Evolutionary conservation across 441 rosid species (phyloP).

Genomic region (Omphalea diandra): DNA sequence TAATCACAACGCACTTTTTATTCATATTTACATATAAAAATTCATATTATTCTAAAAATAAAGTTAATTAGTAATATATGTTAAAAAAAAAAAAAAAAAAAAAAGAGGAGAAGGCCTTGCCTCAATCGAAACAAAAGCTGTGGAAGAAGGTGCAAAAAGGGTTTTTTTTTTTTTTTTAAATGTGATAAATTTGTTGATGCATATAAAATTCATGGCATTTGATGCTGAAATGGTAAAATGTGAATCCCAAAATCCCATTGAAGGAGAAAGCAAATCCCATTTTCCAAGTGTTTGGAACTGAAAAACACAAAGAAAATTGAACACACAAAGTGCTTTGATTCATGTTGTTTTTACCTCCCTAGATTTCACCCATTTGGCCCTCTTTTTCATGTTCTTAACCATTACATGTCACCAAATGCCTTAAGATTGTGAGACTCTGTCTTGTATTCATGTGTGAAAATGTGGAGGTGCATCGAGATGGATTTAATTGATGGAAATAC

Average conservation of each 20-base stretch:
- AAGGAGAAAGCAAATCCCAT: conserved; percentile 35
- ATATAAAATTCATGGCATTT: background rate
- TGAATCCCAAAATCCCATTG: conserved; percentile 3
- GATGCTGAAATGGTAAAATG: background rate
- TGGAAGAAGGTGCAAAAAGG: too few species aligned
- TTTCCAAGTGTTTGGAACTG: conserved; percentile 39
- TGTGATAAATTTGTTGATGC: too few species aligned
- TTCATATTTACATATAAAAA: too few species aligned
- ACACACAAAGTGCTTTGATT: conserved; percentile 28
- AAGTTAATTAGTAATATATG: background rate
- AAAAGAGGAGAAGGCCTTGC: background rate
- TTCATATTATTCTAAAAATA: too few species aligned
- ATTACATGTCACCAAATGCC: background rate
- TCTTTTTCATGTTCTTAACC: conserved; percentile 26
- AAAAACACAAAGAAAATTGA: conserved; percentile 27
- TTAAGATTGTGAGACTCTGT: background rate
- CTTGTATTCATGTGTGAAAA: too few species aligned
- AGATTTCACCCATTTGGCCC: conserved; percentile 13
- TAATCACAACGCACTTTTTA: too few species aligned
- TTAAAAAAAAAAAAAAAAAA: background rate
- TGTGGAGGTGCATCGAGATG: too few species aligned
- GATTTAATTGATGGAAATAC: too few species aligned
- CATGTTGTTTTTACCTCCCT: conserved; percentile 8
- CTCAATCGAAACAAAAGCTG: background rate
- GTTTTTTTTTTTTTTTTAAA: too few species aligned